Conservation (phyloP, 1,284 basidiomycete species). For the Pascua sp. region DNA sequence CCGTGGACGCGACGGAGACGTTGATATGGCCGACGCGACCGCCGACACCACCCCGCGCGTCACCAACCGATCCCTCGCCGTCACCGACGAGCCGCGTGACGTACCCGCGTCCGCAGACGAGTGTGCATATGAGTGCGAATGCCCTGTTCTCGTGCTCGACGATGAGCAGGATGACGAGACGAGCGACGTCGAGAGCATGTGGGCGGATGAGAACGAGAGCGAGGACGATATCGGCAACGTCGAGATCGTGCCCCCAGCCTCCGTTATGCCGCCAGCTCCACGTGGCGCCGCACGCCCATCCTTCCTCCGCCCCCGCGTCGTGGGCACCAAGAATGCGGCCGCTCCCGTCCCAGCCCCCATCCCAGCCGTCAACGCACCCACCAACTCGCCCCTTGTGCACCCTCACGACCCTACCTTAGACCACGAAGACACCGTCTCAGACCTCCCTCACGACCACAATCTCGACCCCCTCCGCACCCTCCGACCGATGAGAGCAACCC, state of each 20-base stretch:
- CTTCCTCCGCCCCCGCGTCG: no score
- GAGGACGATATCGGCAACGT: background rate
- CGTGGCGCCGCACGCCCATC: no score
- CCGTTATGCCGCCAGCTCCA: no score
- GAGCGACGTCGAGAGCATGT: background rate
- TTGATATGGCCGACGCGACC: constrained; percentile 2
- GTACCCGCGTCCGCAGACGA: background rate
- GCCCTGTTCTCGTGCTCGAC: no score
- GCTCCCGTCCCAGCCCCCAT: background rate
- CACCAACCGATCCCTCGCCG: background rate
- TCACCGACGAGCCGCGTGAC: constrained; percentile 1
- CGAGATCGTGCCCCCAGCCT: no score
- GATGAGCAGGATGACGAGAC: background rate
- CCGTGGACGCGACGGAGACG: constrained; percentile 3
- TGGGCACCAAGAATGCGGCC: background rate
- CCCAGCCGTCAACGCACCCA: no score
- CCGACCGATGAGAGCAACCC: constrained; percentile 3
- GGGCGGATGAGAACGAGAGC: background rate
- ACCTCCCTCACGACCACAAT: background rate
- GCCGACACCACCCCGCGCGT: constrained; percentile 7
- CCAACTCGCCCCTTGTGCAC: no score
- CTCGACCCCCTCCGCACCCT: background rate
- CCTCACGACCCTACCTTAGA: background rate
- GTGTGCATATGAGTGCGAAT: background rate
- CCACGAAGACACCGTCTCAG: background rate